Evolutionary conservation across 2,329 filamentous ascomycete species (phyloP), one percentile per base, ranked within the genome.

Genomic region (Venturia effusa): DNA sequence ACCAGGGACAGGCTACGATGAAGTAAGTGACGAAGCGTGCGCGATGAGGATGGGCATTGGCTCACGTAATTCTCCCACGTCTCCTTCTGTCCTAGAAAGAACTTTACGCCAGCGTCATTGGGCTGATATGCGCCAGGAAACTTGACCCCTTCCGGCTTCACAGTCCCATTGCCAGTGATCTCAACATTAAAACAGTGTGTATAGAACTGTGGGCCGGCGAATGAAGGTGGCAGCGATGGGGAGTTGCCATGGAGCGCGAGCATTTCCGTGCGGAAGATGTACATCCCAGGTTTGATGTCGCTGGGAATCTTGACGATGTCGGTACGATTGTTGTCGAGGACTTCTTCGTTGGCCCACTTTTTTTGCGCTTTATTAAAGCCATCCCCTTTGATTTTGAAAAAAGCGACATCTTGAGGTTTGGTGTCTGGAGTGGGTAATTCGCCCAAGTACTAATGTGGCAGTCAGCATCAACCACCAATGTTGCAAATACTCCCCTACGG

Each of bases 101-200:
- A 64, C 22, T 39, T 57, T 32, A 64, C 40, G 15, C 63, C 63
- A 7, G 39, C 1, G 15, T 64, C 63, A 15, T 54, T 27, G 13
- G 30, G 59, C 60, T 62, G 19, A 8, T 63, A 63, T 41, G 24
- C 63, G 27, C 63, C 60, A 8, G 63, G 63, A 30, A 64, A 64
- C 17, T 39, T 62, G 1, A 64, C 63, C 8, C 63, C 63, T 41
- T 37, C 43, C 17, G 63, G 63, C n/a, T 37, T 34, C 0, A n/a
- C 63, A 15, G 24, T 57, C 11, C 63, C 61, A 37, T 54, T 39
- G 4, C 63, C 63, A 30, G 32, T 32, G 24, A 64, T 64, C 17
- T 64, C 45, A 43, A 64, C 61, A 39, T 64, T 63, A 41, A 64
- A 64, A 41, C 61, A 64, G 17, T 63, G 60, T 1, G 61, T 63